Percentiles rank a stretch among this genome's conserved stretches.
Conservation (phyloP, 495 filamentous ascomycete genomes). For the Hypomontagnella submonticulosa region DNA sequence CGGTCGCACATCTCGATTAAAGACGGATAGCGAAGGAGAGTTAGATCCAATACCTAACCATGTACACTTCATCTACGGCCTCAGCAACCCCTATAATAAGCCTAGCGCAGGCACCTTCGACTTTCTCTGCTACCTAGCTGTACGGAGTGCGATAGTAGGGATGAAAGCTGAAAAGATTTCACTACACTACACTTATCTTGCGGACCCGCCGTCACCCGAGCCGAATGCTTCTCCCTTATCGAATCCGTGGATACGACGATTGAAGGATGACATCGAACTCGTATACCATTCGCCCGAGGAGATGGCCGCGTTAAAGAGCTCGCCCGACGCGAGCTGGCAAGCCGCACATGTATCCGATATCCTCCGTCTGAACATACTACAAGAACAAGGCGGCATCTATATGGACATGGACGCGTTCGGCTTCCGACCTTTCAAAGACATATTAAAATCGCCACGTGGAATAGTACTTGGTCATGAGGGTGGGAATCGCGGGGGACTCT, state of each 20-base stretch:
- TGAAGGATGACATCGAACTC: conserved; percentile 54
- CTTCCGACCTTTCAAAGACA: conserved; percentile 51
- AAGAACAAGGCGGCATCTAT: conserved; percentile 58
- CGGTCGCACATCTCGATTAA: conserved; percentile 41
- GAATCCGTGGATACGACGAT: conserved; percentile 56
- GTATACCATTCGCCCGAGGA: conserved; percentile 54
- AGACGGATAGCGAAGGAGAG: conserved; percentile 16
- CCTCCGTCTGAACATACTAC: conserved; percentile 55
- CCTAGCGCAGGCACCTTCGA: conserved; percentile 53
- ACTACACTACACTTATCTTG: conserved; percentile 60
- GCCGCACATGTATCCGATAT: conserved; percentile 59
- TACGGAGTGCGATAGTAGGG: conserved; percentile 57
- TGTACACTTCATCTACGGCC: conserved; percentile 60
- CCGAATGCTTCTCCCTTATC: conserved; percentile 50
- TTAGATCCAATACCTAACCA: conserved; percentile 58
- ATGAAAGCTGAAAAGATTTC: conserved; percentile 55
- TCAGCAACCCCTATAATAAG: conserved; percentile 52
- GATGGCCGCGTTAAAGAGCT: conserved; percentile 43
- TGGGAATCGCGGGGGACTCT: conserved; percentile 58
- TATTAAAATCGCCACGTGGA: conserved; percentile 48
- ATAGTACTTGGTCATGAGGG: conserved; percentile 59
- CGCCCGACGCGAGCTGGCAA: conserved; percentile 50
- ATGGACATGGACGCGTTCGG: conserved; percentile 58
- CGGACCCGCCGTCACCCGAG: conserved; percentile 51
- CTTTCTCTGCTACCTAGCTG: conserved; percentile 59